Evolutionary conservation across 371 early-diverging fungal species (phyloP).

Genomic region (Mucor sp.): DNA sequence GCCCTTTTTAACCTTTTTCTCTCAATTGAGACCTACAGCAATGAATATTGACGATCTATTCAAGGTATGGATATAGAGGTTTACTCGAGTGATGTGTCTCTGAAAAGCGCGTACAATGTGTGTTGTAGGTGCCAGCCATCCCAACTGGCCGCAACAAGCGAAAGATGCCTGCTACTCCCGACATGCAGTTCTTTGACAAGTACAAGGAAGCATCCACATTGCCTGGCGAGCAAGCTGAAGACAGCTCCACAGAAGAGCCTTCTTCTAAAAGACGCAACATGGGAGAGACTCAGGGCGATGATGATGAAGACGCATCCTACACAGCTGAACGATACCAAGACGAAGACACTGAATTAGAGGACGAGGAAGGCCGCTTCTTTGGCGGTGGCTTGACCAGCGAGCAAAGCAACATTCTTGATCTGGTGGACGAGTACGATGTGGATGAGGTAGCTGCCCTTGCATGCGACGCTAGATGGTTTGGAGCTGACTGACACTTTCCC

Average conservation of each 20-base stretch:
- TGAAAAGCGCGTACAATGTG: not conserved
- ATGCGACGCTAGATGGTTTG: not conserved
- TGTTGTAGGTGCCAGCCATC: conserved; percentile 53
- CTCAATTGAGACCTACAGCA: not conserved
- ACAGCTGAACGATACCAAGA: conserved; percentile 12
- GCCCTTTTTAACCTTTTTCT: not conserved
- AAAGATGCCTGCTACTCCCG: conserved; percentile 59
- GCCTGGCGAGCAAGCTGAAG: conserved; percentile 13
- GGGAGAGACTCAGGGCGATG: conserved; percentile 21
- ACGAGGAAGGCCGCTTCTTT: conserved; percentile 75
- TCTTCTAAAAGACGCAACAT: conserved; percentile 30
- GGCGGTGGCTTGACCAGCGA: conserved; percentile 82
- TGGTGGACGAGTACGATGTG: conserved; percentile 85
- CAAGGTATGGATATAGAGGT: conserved; percentile 47
- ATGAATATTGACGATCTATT: conserved; percentile 78
- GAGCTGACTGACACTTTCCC: not conserved
- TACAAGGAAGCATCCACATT: conserved; percentile 31
- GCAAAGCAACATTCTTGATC: conserved; percentile 76
- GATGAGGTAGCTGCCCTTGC: conserved; percentile 58
- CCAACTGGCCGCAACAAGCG: conserved; percentile 64
- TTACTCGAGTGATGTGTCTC: not conserved
- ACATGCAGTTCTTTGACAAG: conserved; percentile 49
- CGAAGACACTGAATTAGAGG: conserved; percentile 25
- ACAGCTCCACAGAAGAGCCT: conserved; percentile 12
- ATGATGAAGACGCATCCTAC: conserved; percentile 12